Evolutionary conservation across 1,284 basidiomycete species (phyloP).

Genomic region (Mixia osmundae): DNA sequence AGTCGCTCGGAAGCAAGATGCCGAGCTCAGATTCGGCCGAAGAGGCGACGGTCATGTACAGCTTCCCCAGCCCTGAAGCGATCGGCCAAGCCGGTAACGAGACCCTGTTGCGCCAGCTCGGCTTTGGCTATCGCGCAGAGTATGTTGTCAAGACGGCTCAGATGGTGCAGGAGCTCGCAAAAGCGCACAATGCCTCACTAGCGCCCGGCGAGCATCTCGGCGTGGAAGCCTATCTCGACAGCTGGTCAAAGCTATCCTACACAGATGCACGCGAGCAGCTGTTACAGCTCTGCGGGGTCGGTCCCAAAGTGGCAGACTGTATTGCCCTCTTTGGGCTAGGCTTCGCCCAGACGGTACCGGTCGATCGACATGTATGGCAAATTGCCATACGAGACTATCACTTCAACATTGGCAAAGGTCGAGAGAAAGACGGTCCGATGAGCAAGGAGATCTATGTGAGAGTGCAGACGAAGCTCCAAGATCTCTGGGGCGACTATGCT

Average conservation of each 20-base stretch:
- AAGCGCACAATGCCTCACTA: constrained; percentile 17
- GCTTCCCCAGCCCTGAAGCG: constrained; percentile 55
- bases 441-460: constrained; percentile 53
- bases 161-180: constrained; percentile 35
- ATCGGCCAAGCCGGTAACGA: constrained; percentile 41
- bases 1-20: constrained; percentile 12
- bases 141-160: constrained; percentile 66
- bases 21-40: constrained; percentile 4
- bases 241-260: constrained; percentile 37
- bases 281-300: constrained; percentile 65
- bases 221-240: constrained; percentile 22
- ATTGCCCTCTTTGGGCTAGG: constrained; percentile 83
- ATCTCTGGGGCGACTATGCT: constrained; percentile 48
- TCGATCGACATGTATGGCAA: constrained; percentile 65
- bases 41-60: constrained; percentile 25
- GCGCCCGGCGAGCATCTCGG: constrained; percentile 14
- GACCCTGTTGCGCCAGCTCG: constrained; percentile 46
- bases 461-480: constrained; percentile 38
- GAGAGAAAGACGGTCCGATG: constrained; percentile 42
- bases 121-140: constrained; percentile 86
- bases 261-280: constrained; percentile 44
- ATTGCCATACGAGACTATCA: constrained; percentile 29
- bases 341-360: constrained; percentile 66
- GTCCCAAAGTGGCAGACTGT: constrained; percentile 89
- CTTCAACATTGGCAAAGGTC: constrained; percentile 29